Percentiles rank a stretch among this genome's conserved stretches.
Conservation (phyloP, 108 stramenopile genomes). For the Skeletonema costatum region DNA sequence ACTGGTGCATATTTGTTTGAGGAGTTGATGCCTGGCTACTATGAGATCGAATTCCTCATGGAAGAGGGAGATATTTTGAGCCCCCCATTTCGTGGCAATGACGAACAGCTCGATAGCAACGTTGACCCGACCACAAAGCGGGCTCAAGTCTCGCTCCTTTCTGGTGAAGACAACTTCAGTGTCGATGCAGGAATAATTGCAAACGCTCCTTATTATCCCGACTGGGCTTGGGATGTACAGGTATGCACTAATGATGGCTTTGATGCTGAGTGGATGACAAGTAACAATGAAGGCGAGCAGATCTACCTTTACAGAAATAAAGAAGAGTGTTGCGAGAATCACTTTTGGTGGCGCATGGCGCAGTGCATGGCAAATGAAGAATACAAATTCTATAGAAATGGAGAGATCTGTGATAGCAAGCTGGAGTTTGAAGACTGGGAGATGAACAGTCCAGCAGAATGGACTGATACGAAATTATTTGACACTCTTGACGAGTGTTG, state of each 20-base stretch:
- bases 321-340: conserved; percentile 40
- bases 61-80: conserved; percentile 13
- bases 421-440: conserved; percentile 51
- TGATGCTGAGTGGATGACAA: conserved; percentile 40
- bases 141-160: conserved; percentile 27
- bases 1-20: conserved; percentile 26
- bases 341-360: conserved; percentile 52
- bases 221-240: conserved; percentile 41
- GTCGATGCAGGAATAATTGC: conserved; percentile 29
- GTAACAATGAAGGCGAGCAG: conserved; percentile 17
- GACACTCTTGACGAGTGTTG: conserved; percentile 15
- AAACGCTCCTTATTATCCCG: conserved; percentile 30
- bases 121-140: conserved; percentile 30
- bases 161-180: conserved; percentile 24
- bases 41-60: conserved; percentile 34
- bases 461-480: conserved; percentile 46
- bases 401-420: conserved; percentile 46
- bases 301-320: conserved; percentile 47
- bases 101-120: conserved; percentile 19
- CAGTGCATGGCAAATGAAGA: conserved; percentile 54
- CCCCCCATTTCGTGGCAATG: conserved; percentile 8
- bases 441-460: conserved; percentile 35
- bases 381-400: conserved; percentile 45
- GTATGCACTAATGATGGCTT: conserved; percentile 51
- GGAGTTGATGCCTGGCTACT: conserved; percentile 25